A percentile compares a stretch with the other conserved stretches of the same genome.
Evolutionary conservation across 2,329 filamentous ascomycete species (phyloP).

Genomic region (Xylaria sp.): DNA sequence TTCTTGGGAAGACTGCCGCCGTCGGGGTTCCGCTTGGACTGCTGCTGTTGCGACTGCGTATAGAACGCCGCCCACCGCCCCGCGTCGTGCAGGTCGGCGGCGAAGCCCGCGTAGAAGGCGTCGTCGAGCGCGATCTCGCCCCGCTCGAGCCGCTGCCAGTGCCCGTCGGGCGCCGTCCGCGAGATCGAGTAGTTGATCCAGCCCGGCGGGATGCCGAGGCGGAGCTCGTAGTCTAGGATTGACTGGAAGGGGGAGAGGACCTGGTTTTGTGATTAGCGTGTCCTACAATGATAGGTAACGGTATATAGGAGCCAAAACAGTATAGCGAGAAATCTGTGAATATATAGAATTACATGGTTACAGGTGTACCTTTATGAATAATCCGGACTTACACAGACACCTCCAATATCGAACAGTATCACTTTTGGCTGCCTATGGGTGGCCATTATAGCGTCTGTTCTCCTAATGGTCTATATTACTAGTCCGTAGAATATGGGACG

Average conservation of each 20-base stretch:
- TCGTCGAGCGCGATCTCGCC: constrained; percentile 78
- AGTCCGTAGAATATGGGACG: background rate
- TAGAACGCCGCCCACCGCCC: constrained; percentile 72
- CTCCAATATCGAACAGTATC: constrained; percentile 91
- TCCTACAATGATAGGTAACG: too few relatives aligned
- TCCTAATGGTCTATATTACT: background rate
- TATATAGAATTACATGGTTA: background rate
- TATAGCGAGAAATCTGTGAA: constrained; percentile 3
- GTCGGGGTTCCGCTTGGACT: constrained; percentile 33
- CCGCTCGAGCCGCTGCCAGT: constrained; percentile 87
- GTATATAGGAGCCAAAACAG: too few relatives aligned
- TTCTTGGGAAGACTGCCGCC: too few relatives aligned
- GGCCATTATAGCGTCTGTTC: constrained; percentile 41
- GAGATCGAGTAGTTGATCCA: constrained; percentile 94
- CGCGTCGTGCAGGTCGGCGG: constrained; percentile 68
- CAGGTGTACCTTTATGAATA: background rate
- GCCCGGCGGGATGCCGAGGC: constrained; percentile 75
- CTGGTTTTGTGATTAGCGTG: constrained; percentile 49
- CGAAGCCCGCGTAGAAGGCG: constrained; percentile 76
- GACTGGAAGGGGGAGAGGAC: constrained; percentile 90
- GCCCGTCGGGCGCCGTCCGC: constrained; percentile 73
- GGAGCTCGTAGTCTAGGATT: constrained; percentile 86
- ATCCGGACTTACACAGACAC: constrained; percentile 83
- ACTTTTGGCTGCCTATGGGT: constrained; percentile 64
- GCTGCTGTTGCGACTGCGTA: constrained; percentile 45